Base-by-base conservation (phyloP, 495 filamentous ascomycete genomes). In the Sphaerosporella brunnea region DNA sequence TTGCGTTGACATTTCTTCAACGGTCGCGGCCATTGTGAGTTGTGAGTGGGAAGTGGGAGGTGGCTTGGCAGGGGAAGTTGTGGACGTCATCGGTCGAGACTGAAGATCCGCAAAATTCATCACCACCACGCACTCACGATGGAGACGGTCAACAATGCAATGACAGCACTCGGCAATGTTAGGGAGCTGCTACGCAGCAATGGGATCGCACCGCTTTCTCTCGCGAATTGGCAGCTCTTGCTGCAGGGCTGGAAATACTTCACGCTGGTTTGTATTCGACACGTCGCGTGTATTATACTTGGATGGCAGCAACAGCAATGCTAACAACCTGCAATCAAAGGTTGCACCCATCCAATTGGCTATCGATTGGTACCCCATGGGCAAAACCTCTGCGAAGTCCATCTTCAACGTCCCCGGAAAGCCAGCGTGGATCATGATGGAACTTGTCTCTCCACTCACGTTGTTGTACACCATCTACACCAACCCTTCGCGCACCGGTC, bases 341-440 rank as follows among this genome's bases (percentile, higher is more conserved):
- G 38, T 59, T 15, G 21, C 42, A 0, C 57, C 57, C 8, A 5
- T 55, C 13, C 58, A 61, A 16, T 36, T 61, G 7, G 28, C 52
- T 15, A 10, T 30, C 11, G 44, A 55, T 73, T 83, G 70, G 66
- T 79, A 86, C 62, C 73, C 74, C 26, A 73, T 76, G 65, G 90
- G 90, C 53, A 96, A 96, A 64, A 90, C 84, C n/a, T 93, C 84
- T 8, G 65, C 70, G 8, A 50, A 63, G 3, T 84, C 76, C 34
- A 66, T 65, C 13, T 68, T 92, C 64, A 96, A 97, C 63, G 60
- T 96, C 23, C 84, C 85, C n/a, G 90, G 90, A 51, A 80, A 80
- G 51, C 66, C 82, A 23, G 84, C 72, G 45, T 97, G 90, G 90
- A 72, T 75, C 4, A 68, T 73, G 3, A 94, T 95, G 86, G 90